These are phyloP conservation scores for Ustilaginoidea virens DNA, from an alignment of 2,329 filamentous ascomycete genomes.

Conservation along the genomic window DNA sequence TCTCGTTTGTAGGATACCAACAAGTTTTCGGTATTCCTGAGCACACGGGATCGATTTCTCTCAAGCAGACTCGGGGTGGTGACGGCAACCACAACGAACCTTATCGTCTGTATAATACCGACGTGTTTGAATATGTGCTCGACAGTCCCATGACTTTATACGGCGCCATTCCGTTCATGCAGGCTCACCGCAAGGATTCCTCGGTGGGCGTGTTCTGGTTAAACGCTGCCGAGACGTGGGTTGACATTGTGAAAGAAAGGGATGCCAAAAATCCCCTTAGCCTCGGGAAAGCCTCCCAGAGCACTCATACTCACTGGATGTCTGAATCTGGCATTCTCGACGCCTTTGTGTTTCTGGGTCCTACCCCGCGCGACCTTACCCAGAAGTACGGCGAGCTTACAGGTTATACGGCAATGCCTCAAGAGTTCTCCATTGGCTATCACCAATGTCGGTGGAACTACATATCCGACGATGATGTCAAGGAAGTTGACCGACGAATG, in stretches of 20 bases:
- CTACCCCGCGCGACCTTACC: constrained; percentile 67
- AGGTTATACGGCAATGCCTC: constrained; percentile 78
- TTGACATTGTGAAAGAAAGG: constrained; percentile 78
- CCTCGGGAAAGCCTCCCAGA: constrained; percentile 52
- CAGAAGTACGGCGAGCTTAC: constrained; percentile 80
- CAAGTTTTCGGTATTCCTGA: constrained; percentile 92
- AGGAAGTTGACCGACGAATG: constrained; percentile 90
- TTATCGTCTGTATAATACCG: constrained; percentile 88
- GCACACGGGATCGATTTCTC: constrained; percentile 73
- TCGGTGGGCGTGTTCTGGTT: constrained; percentile 96
- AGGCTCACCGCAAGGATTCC: constrained; percentile 85
- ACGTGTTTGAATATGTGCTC: constrained; percentile 95
- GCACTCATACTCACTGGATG: constrained; percentile 90
- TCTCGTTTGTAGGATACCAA: constrained; percentile 80
- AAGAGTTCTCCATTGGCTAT: constrained; percentile 83
- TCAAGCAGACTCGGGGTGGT: constrained; percentile 82
- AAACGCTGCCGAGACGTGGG: constrained; percentile 93
- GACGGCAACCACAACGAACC: constrained; percentile 75
- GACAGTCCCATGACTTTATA: constrained; percentile 98
- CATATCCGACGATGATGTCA: constrained; percentile 90
- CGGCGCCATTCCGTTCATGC: constrained; percentile 95
- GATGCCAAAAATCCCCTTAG: constrained; percentile 60
- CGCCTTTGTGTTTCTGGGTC: constrained; percentile 87
- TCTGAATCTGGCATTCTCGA: constrained; percentile 84
- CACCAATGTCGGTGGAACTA: constrained; percentile 99